phyloP scores from a whole-genome alignment of 2,329 filamentous ascomycete genomes.

The Talaromyces islandicus region DNA sequence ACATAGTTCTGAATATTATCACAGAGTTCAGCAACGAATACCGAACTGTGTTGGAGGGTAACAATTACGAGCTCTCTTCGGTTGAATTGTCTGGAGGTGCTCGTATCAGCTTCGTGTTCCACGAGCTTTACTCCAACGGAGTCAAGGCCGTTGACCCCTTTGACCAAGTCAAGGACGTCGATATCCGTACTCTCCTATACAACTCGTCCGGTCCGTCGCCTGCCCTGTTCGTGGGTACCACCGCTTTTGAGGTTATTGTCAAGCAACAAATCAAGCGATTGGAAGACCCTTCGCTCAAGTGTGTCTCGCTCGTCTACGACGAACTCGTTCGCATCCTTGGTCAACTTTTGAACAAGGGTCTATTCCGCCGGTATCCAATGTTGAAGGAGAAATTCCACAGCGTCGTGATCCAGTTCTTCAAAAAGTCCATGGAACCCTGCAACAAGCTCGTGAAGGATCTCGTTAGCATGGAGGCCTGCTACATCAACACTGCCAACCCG shows the following conservation, averaged over 20 bases:
- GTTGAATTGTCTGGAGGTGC: conserved; percentile 92
- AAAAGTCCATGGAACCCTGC: conserved; percentile 95
- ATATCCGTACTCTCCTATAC: conserved; percentile 94
- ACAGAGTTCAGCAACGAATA: conserved; percentile 98
- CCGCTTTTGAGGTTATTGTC: conserved; percentile 96
- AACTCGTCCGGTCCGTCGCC: conserved; percentile 99
- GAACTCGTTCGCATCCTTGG: conserved; percentile 92
- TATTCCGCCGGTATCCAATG: conserved; percentile 88
- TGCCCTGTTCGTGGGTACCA: conserved; percentile 92
- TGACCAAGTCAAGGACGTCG: conserved; percentile 92
- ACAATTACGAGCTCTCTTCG: conserved; percentile 93
- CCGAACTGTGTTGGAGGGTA: conserved; percentile 90
- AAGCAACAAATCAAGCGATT: conserved; percentile 97
- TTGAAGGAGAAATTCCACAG: conserved; percentile 95
- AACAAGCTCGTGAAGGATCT: conserved; percentile 95
- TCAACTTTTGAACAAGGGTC: conserved; percentile 78
- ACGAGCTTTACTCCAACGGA: conserved; percentile 95
- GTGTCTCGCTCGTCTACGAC: conserved; percentile 94
- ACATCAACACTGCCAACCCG: conserved; percentile 97
- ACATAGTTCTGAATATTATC: conserved; percentile 97
- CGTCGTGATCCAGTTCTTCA: conserved; percentile 92
- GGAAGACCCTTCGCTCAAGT: conserved; percentile 95
- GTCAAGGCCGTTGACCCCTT: conserved; percentile 97
- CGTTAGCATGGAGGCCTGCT: conserved; percentile 91
- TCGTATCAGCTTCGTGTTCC: conserved; percentile 98